Percentiles rank a stretch among this genome's conserved stretches.
phyloP scores from a whole-genome alignment of 345 rosid species.

The Carallia pectinifolia region DNA sequence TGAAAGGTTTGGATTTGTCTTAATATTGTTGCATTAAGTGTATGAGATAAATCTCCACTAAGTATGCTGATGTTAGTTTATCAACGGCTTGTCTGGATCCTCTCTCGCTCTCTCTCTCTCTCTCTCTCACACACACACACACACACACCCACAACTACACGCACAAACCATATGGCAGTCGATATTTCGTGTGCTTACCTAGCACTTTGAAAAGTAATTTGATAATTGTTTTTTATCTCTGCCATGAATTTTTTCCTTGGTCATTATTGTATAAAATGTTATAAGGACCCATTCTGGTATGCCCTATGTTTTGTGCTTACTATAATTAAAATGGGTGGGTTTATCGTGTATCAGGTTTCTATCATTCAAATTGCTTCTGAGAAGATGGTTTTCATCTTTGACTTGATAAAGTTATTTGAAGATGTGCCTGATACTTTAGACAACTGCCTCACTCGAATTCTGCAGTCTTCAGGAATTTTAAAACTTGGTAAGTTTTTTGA shows the following conservation, averaged over 20 bases:
- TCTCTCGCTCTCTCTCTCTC: neutral
- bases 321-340: slow-evolving; percentile 1
- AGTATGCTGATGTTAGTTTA: too few relatives aligned
- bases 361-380: slow-evolving; percentile 88
- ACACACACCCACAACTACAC: neutral
- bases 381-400: slow-evolving; percentile 68
- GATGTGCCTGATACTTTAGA: slow-evolving; percentile 64
- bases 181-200: neutral
- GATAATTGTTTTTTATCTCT: neutral
- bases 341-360: slow-evolving; percentile 68
- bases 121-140: neutral
- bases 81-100: neutral
- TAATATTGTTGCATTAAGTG: neutral
- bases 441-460: slow-evolving; percentile 65
- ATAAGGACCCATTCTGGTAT: neutral
- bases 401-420: slow-evolving; percentile 73
- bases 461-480: slow-evolving; percentile 63
- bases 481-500: slow-evolving; percentile 65
- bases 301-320: neutral
- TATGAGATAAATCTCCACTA: neutral
- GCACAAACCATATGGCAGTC: neutral
- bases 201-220: neutral
- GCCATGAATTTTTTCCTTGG: neutral
- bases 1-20: neutral
- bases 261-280: neutral